phyloP scores from a whole-genome alignment of 495 filamentous ascomycete species.

The Chaetomium tenue region DNA sequence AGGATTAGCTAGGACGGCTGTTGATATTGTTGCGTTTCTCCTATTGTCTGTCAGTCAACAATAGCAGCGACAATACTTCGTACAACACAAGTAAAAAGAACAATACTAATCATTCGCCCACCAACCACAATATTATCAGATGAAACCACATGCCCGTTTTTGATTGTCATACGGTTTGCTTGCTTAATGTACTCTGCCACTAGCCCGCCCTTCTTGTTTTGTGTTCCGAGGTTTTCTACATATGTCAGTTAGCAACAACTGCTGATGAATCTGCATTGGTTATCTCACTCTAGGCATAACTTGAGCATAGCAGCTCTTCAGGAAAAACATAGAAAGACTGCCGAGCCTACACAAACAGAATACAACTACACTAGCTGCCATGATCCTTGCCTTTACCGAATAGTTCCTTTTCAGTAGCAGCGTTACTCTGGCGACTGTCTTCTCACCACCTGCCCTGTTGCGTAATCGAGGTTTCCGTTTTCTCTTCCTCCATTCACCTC shows the following conservation, averaged over 20 bases:
- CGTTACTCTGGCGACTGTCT: not conserved
- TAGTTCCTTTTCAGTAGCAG: not conserved
- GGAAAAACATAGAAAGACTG: not conserved
- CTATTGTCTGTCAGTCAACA: constrained; percentile 13
- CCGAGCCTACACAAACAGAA: not conserved
- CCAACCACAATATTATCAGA: constrained; percentile 7
- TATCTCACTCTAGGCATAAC: not conserved
- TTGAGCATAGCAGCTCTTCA: not conserved
- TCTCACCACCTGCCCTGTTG: not conserved
- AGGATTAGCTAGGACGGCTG: no score
- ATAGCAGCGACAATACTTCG: constrained; percentile 16
- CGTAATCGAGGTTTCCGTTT: not conserved
- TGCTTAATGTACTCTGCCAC: not conserved
- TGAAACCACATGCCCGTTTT: not conserved
- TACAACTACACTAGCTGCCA: not conserved
- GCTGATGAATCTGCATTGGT: not conserved
- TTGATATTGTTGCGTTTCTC: constrained; percentile 9
- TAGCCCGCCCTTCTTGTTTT: not conserved
- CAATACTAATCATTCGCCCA: constrained; percentile 11
- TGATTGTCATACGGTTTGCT: not conserved
- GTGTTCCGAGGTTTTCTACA: not conserved
- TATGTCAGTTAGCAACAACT: not conserved
- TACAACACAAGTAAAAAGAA: not conserved
- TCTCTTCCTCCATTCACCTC: no score
- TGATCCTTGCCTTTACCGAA: not conserved